Base-by-base conservation (phyloP, 495 filamentous ascomycete genomes). In the Aspergillus avenaceus region DNA sequence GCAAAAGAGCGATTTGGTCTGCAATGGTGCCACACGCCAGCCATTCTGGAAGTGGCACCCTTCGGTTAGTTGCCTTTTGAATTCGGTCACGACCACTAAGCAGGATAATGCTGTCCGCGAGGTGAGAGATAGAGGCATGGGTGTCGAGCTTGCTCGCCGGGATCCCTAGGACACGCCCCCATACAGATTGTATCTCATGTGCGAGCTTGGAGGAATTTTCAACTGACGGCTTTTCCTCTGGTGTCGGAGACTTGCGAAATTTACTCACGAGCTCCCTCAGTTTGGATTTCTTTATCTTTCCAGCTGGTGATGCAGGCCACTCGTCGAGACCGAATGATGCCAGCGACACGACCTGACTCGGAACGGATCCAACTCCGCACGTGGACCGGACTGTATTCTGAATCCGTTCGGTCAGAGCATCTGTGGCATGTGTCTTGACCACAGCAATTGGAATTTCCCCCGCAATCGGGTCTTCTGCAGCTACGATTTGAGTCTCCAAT, bases 271-370 rank as follows among this genome's bases (percentile, higher is more conserved):
- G 5, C 11, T 28, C 26, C 11, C 5, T 11, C 11, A 28, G 21
- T 7, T 21, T 42, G 8, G 21, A 22, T 32, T 21, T 27, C 27
- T 32, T 22, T 21, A 72, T 49, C 47, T 77, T 77, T 18, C 73
- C 73, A 12, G 64, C 45, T 13, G 59, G 52, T 1, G 72, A 75
- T 23, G 48, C 48, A 4, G 73, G 73, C 36, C 66, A 72, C 3
- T 50, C 47, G 0, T 63, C 47, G 8, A 69, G 26, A 13, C 62
- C 65, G 1, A 75, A 47, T 9, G 70, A 37, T 41, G 53, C 38
- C n/a, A 75, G 47, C 1, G 58, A 34, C 19, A 76, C 60, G 19
- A 73, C 50, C 3, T 60, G 44, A 18, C 55, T 54, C 11, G 69
- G 71, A 5, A 64, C 65, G 58, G 58, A 69, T 18, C 58, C 50